Evolutionary conservation across 2,329 filamentous ascomycete species (phyloP), one percentile per base, ranked within the genome.

Genomic region (Alternaria sp.): DNA sequence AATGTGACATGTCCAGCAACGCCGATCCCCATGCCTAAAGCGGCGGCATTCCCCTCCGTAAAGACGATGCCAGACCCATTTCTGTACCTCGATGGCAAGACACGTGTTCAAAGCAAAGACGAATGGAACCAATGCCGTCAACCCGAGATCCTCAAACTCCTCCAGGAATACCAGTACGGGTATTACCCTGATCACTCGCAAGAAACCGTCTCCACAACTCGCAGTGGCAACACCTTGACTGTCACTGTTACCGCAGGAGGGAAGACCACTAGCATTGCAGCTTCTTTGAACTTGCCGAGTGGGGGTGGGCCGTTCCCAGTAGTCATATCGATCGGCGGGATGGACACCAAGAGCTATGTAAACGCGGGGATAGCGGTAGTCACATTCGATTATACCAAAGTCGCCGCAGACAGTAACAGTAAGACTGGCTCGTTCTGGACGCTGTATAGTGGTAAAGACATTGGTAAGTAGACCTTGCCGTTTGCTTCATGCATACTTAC

Each of bases 131-230:
- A 76, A 47, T 86, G 84, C 69, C 82, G 83, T 4, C 83, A 83
- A 68, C 84, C 83, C 0, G 83, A 85, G 74, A 83, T 86, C 56
- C n/a, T 85, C 43, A 77, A 81, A 62, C 70, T 85, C 67, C 75
- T 86, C 19, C 83, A 85, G 65, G 81, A 85, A 63, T 85, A 85
- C 73, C 83, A 85, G 73, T 85, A 80, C 66, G 84, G 84, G 9
- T 85, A 83, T 72, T 85, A 85, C 68, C 83, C 84, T 0, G 83
- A 86, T 67, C 83, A 84, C 64, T 74, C 77, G 5, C 74, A 77
- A 32, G 84, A 85, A 61, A 84, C 78, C 4, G 83, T 85, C 8
- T 81, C 80, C 12, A 83, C 83, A 5, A 84, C 83, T 13, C 80
- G 83, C 23, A 83, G 78, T 61, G 83, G 83, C 2, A 83, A 77